Evolutionary conservation across 1,284 basidiomycete species (phyloP), one percentile per base, ranked within the genome.

Genomic region (Sporisorium sorghi): DNA sequence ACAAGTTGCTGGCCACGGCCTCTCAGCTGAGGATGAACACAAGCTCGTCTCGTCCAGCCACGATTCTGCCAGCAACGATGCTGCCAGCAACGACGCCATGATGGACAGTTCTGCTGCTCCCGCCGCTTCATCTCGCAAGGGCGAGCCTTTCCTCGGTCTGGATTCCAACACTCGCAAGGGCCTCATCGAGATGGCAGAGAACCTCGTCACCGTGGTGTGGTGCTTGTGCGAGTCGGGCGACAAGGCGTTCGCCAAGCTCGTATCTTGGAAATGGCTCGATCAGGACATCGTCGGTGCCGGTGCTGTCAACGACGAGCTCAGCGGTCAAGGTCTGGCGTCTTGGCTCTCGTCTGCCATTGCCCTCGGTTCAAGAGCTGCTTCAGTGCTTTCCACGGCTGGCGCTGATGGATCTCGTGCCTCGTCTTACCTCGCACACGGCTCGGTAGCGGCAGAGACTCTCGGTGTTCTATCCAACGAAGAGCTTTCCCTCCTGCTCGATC

Each of bases 151-250:
- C 56, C 56, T 72, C 40, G 23, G 49, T 3, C 68, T 80, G 48
- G 76, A 74, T 35, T 47, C 60, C 19, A 64, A 62, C 30, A 73
- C 78, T 1, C 52, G 73, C 6, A 74, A 71, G 46, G 75, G 72
- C 12, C 63, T 80, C 19, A 49, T 78, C 39, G 78, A 80, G 57
- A 72, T 72, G 68, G 76, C 70, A 24, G 76, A 74, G 30, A 78
- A 65, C 37, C 66, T 78, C 14, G 78, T 76, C n/a, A 77, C 76
- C 6, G 35, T 73, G 15, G 59, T 77, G 2, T 68, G 71, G 63
- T 76, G 76, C 42, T 42, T 78, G 4, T 74, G 76, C 58, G 78
- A 78, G 33, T 52, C 66, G 6, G 77, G 78, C 39, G 78, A 76
- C 23, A 78, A 78, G 52, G 57, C 75, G 5, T 68, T 75, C 12